Base-by-base conservation (phyloP, 306 rosid genomes). In the Ceratonia siliqua region DNA sequence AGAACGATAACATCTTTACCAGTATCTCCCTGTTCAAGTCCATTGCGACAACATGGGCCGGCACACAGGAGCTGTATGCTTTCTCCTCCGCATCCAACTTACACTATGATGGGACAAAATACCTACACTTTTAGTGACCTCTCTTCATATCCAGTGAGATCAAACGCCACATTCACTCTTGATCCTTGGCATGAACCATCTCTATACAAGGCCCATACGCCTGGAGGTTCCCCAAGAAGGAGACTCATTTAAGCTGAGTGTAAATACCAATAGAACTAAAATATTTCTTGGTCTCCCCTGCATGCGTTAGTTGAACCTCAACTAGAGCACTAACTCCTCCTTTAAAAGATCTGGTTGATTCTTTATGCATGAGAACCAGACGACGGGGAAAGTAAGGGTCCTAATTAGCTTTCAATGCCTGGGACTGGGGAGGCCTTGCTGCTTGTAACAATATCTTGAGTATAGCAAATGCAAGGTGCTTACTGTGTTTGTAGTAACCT, bases 11-110 rank as follows among this genome's bases (percentile, higher is more conserved):
- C 95, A 24, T 94, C 99, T 54, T 81, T 92, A 82, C 99, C 96
- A 0, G 99, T 92, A 15, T 94, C 99, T 42, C 99, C 99, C 36
- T 80, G 88, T 76, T 94, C 99, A 53, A 94, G 99, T 82, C 99
- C 99, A 14, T 76, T 94, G 77, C 86, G 96, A 77, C 92, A 85
- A 24, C 73, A 80, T 46, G 87, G 92, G 33, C 73, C 86, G 0
- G 75, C 84, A 15, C 84, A 90, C 41, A 75, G 70, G 77, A 89
- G 88, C 84, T 76, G 80, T 68, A 81, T 84, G 53, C 83, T 82
- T 70, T 94, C 99, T 79, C 99, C 99, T 52, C 97, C 97, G 11
- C 98, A 90, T 78, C 86, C 93, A 5, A 49, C 78, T 50, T 83
- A 86, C 82, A 73, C 87, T 28, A 36, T 53, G 79, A 69, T 74